phyloP scores from a whole-genome alignment of 2,329 filamentous ascomycete genomes.

The Stagonosporopsis cucurbitacearum region DNA sequence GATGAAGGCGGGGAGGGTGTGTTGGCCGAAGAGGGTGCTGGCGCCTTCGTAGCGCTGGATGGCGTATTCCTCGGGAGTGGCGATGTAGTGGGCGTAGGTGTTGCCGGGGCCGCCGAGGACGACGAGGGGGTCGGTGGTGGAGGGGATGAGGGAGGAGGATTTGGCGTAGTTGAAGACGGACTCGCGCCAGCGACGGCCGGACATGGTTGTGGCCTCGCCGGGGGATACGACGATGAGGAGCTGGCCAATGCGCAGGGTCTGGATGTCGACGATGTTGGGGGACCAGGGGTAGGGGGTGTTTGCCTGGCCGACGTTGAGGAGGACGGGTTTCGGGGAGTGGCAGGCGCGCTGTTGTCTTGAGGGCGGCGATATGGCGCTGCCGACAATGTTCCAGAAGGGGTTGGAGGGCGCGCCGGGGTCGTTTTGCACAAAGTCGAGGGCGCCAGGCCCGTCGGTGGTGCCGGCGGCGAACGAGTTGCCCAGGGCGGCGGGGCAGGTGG shows the following conservation, averaged over 20 bases:
- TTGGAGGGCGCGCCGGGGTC: conserved; percentile 76
- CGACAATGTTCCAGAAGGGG: conserved; percentile 81
- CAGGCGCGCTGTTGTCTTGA: conserved; percentile 73
- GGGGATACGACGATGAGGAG: conserved; percentile 83
- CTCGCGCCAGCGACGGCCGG: conserved; percentile 82
- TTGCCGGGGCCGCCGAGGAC: conserved; percentile 90
- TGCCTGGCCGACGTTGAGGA: conserved; percentile 88
- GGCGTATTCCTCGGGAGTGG: conserved; percentile 79
- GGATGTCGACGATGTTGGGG: conserved; percentile 89
- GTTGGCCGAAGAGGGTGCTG: conserved; percentile 83
- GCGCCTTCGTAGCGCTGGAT: conserved; percentile 95
- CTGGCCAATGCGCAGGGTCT: conserved; percentile 83
- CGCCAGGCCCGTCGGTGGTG: conserved; percentile 88
- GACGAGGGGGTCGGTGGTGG: conserved; percentile 59
- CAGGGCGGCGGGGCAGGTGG: conserved; percentile 84
- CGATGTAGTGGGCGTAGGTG: conserved; percentile 83
- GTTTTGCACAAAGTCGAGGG: conserved; percentile 93
- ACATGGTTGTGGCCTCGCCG: conserved; percentile 92
- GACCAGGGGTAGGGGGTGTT: conserved; percentile 81
- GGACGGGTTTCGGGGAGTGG: conserved; percentile 81
- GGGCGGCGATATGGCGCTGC: conserved; percentile 73
- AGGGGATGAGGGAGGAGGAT: conserved; percentile 24
- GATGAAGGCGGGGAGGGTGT: conserved; percentile 85
- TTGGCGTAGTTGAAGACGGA: conserved; percentile 40
- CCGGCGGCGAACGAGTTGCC: conserved; percentile 94